Evolutionary conservation across 495 filamentous ascomycete genomes (phyloP).

Genomic region (Neurospora sp.): DNA sequence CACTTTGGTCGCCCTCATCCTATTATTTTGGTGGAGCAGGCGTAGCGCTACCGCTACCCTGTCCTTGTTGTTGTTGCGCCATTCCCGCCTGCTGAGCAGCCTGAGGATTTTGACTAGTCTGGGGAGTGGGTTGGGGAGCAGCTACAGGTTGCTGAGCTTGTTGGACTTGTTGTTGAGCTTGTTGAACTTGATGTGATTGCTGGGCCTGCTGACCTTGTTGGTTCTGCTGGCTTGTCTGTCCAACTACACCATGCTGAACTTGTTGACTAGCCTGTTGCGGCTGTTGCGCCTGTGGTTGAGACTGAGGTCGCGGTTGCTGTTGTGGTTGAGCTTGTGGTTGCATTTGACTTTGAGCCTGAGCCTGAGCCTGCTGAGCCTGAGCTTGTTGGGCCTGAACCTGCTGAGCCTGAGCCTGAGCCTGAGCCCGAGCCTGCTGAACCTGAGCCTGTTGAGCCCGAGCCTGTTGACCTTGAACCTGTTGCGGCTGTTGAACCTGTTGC

Average conservation of each 20-base stretch:
- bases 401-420: neutral
- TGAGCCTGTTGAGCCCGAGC: neutral
- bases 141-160: slow-evolving; percentile 12
- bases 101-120: neutral
- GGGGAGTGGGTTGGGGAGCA: neutral
- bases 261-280: slow-evolving; percentile 13
- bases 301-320: neutral
- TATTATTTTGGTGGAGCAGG: slow-evolving; percentile 18
- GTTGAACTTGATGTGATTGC: slow-evolving; percentile 5
- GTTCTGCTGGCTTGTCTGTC: neutral
- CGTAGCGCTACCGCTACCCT: slow-evolving; percentile 34
- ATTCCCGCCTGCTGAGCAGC: slow-evolving; percentile 3
- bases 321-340: neutral
- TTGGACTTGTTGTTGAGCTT: slow-evolving; percentile 11
- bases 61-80: slow-evolving; percentile 25
- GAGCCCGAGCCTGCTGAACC: slow-evolving; percentile 7
- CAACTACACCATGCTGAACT: slow-evolving; percentile 1
- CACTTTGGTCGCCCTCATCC: neutral
- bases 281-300: slow-evolving; percentile 3
- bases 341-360: neutral
- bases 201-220: slow-evolving; percentile 1
- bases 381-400: neutral
- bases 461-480: neutral
- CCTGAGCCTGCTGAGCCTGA: slow-evolving; percentile 4
- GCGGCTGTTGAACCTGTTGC: neutral